These are phyloP conservation scores for Aurinia saxatilis DNA, from an alignment of 345 rosid species.

Conservation along the genomic window DNA sequence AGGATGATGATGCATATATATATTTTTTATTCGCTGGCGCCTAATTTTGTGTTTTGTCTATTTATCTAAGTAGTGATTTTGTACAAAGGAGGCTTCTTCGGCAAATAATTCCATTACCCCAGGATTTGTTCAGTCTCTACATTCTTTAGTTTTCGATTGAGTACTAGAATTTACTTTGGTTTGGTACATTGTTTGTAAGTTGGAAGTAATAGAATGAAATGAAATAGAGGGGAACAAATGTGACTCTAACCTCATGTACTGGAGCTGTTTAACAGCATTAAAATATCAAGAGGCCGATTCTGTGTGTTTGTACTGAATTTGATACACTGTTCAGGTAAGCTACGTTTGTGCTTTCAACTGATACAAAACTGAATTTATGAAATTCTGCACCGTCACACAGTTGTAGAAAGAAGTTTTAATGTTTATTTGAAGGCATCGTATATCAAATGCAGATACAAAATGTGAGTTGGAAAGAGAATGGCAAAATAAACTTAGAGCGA, in stretches of 20 bases:
- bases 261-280: background rate
- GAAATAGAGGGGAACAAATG: background rate
- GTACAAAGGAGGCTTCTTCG: slow-evolving; percentile 22
- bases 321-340: too few relatives aligned
- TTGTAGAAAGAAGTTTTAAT: background rate
- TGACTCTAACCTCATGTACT: background rate
- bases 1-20: slow-evolving; percentile 20
- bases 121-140: slow-evolving; percentile 15
- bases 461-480: too few relatives aligned
- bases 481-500: too few relatives aligned
- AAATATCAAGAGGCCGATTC: background rate
- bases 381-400: background rate
- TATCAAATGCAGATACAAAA: background rate
- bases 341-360: background rate
- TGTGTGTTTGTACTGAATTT: background rate
- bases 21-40: background rate
- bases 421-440: too few relatives aligned
- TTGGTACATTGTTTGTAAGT: background rate
- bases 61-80: slow-evolving; percentile 16
- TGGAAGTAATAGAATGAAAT: background rate
- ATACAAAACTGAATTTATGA: background rate
- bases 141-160: slow-evolving; percentile 14
- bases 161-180: background rate
- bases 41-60: slow-evolving; percentile 15
- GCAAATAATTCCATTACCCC: slow-evolving; percentile 20